Conservation (phyloP, 495 filamentous ascomycete species). For the Ascodesmis nigricans region DNA sequence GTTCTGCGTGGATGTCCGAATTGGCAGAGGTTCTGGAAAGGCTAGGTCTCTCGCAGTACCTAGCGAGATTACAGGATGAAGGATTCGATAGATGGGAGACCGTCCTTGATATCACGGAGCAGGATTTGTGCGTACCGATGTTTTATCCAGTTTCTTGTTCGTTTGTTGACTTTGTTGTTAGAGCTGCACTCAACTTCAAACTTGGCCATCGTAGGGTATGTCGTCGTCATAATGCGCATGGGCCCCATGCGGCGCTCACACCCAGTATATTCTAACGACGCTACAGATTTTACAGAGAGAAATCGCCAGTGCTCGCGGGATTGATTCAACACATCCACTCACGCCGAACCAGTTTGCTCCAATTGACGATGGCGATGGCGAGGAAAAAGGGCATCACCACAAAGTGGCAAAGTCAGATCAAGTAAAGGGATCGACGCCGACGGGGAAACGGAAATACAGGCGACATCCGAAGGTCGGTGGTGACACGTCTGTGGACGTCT, state of each 20-base stretch:
- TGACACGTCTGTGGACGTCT: not conserved
- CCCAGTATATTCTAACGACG: too few species aligned
- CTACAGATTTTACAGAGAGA: slow-evolving; percentile 29
- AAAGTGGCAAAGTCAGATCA: slow-evolving; percentile 13
- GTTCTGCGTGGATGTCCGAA: slow-evolving; percentile 33
- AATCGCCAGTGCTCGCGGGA: slow-evolving; percentile 35
- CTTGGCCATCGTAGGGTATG: slow-evolving; percentile 56
- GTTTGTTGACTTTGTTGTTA: slow-evolving; percentile 21
- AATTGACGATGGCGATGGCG: slow-evolving; percentile 16
- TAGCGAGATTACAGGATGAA: slow-evolving; percentile 43
- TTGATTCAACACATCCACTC: slow-evolving; percentile 23
- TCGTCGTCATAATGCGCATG: too few species aligned
- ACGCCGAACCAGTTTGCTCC: slow-evolving; percentile 10
- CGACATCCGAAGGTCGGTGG: slow-evolving; percentile 52
- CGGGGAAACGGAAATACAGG: slow-evolving; percentile 49
- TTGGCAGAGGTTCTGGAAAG: slow-evolving; percentile 40
- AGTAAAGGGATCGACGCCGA: slow-evolving; percentile 19
- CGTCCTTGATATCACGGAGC: slow-evolving; percentile 56
- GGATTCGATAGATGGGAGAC: slow-evolving; percentile 69
- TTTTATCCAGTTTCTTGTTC: slow-evolving; percentile 5
- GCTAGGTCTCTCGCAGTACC: slow-evolving; percentile 52
- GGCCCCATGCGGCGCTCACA: too few species aligned
- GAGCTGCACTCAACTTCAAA: slow-evolving; percentile 47
- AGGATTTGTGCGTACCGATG: slow-evolving; percentile 42
- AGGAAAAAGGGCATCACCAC: slow-evolving; percentile 17